Evolutionary conservation across 495 filamentous ascomycete species (phyloP).

Genomic region (Aspergillus asperescens): DNA sequence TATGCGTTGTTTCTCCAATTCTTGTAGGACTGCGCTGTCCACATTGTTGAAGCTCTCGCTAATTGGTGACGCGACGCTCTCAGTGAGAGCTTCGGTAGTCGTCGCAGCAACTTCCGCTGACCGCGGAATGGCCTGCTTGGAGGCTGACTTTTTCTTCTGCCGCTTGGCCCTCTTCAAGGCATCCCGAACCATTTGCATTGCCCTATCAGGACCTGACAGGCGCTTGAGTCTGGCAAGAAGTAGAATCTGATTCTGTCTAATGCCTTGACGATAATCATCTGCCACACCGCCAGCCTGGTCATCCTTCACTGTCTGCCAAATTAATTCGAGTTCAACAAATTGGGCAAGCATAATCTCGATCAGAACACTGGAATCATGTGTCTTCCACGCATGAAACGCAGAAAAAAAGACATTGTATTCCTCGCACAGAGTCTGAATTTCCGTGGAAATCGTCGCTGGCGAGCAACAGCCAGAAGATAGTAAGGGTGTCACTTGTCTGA

Average conservation of each 20-base stretch:
- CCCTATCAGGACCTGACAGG: conserved; percentile 75
- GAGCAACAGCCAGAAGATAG: conserved; percentile 51
- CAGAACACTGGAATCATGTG: conserved; percentile 80
- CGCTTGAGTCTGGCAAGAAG: conserved; percentile 85
- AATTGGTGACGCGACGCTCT: conserved; percentile 43
- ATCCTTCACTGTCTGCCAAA: conserved; percentile 94
- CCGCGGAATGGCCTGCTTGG: conserved; percentile 57
- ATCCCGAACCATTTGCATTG: conserved; percentile 73
- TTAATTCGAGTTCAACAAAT: conserved; percentile 90
- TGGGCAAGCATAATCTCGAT: conserved; percentile 94
- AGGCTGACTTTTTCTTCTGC: conserved; percentile 51
- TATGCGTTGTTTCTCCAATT: conserved; percentile 33
- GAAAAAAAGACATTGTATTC: conserved; percentile 79
- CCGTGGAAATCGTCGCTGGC: conserved; percentile 33
- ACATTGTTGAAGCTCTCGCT: conserved; percentile 43
- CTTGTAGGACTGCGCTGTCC: conserved; percentile 34
- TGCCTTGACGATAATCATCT: conserved; percentile 85
- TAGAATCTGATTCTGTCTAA: conserved; percentile 86
- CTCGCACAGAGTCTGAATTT: conserved; percentile 46
- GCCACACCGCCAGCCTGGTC: conserved; percentile 79
- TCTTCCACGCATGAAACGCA: conserved; percentile 93
- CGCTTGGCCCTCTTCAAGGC: conserved; percentile 75
- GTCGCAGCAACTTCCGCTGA: conserved; percentile 34
- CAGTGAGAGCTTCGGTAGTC: conserved; percentile 32
- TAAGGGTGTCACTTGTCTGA: conserved; percentile 68